Evolutionary conservation across 768 basidiomycete genomes (phyloP), one percentile per base, ranked within the genome.

Genomic region (Podaxis sp.): DNA sequence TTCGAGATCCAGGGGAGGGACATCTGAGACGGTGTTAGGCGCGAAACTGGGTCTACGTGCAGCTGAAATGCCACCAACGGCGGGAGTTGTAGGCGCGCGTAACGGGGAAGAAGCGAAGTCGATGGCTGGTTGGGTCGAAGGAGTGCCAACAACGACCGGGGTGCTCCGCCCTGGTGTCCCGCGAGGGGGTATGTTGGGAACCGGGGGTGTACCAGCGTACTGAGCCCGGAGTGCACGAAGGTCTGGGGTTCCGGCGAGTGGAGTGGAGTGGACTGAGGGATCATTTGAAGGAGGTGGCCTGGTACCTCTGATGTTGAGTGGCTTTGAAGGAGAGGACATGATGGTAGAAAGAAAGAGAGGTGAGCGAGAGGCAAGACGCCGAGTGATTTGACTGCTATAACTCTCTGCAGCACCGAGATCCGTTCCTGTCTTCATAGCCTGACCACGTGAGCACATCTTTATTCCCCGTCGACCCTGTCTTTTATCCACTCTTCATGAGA

Each of bases 151-250:
- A 28, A 64, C 24, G 13, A 67, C 65, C 11, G 71, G 67, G 2
- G 61, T 59, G 10, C 64, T 60, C 24, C 46, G 55, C 30, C 64
- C 50, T 40, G 70, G 74, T 22, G 69, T 66, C 36, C 62, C 69
- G 63, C 82, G 77, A 11, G 75, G 76, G 10, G 87, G 86, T 26
- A 87, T 86, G 65, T 84, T 83, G 22, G 88, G 81, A 0, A 79
- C 76, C 15, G 88, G 87, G 46, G 73, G 87, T 5, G 84, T 83
- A 15, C 83, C 84, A 5, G 76, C 69, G 67, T 88, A 90, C 62
- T 85, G 85, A 20, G 87, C 86, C 2, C 89, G 84, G n/a, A 91
- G 75, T 13, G 79, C 77, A 37, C 84, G 82, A 62, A 89, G 73
- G 67, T 88, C 85, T 6, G 90, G 88, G 20, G 90, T 89, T 49